A percentile compares a stretch with the other conserved stretches of the same genome.
These are phyloP conservation scores for Pleurostoma richardsiae DNA, from an alignment of 2,329 filamentous ascomycete genomes.

Conservation along the genomic window DNA sequence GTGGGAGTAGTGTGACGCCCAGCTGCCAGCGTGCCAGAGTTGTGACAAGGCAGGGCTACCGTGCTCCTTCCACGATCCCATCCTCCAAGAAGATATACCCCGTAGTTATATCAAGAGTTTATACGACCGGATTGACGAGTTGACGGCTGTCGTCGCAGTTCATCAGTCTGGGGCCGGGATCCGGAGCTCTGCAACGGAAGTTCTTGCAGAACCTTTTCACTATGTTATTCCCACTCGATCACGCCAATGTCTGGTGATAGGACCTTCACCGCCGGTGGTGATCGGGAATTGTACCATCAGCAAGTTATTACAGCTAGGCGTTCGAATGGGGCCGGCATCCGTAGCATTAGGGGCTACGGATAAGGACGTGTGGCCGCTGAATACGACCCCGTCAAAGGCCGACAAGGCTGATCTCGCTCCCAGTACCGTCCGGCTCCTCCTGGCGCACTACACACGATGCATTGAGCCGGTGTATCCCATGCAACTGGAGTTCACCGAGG, in stretches of 20 bases:
- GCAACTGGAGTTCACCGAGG: neutral
- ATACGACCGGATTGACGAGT: slow-evolving; percentile 6
- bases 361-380: no score
- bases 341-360: no score
- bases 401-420: slow-evolving; percentile 1
- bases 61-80: slow-evolving; percentile 4
- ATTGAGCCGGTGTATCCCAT: slow-evolving; percentile 2
- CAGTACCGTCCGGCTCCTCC: slow-evolving; percentile 2
- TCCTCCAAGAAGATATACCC: slow-evolving; percentile 4
- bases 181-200: neutral
- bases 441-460: slow-evolving; percentile 3
- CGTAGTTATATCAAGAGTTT: slow-evolving; percentile 5
- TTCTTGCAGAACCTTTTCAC: neutral
- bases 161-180: neutral
- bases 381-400: neutral
- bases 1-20: slow-evolving; percentile 2
- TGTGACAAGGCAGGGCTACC: slow-evolving; percentile 4
- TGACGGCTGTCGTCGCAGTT: slow-evolving; percentile 5
- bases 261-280: slow-evolving; percentile 3
- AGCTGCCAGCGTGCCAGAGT: slow-evolving; percentile 3
- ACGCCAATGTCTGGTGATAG: slow-evolving; percentile 1
- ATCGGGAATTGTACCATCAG: slow-evolving; percentile 3
- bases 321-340: slow-evolving; percentile 1
- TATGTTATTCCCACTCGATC: slow-evolving; percentile 3
- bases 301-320: slow-evolving; percentile 3